phyloP scores from a whole-genome alignment of 2,329 filamentous ascomycete species.

The Sarocladium oryzae region DNA sequence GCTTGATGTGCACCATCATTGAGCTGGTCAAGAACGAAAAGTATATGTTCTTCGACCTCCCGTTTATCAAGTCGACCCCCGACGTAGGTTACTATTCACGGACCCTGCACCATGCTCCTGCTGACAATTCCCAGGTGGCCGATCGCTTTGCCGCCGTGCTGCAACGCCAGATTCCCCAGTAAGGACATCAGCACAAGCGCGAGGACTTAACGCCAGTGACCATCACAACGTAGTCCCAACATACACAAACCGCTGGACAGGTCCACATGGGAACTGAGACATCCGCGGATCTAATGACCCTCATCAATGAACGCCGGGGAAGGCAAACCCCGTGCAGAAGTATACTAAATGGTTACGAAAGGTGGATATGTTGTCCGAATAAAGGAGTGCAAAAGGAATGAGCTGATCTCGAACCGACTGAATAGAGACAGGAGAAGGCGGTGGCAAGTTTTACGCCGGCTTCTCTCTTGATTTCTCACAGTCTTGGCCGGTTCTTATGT shows the following conservation, averaged over 20 bases:
- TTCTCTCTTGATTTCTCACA: neutral
- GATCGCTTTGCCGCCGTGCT: slow-evolving; percentile 26
- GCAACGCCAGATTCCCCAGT: slow-evolving; percentile 11
- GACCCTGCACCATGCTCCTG: neutral
- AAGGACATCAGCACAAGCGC: neutral
- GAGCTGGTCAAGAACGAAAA: slow-evolving; percentile 89
- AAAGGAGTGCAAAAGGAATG: neutral
- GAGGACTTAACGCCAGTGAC: neutral
- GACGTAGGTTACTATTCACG: slow-evolving; percentile 55
- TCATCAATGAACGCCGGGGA: neutral
- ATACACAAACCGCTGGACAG: neutral
- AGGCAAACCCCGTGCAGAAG: neutral
- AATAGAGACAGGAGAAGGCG: neutral
- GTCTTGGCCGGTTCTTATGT: too few relatives aligned
- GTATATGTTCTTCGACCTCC: slow-evolving; percentile 87
- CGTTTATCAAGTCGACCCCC: slow-evolving; percentile 83
- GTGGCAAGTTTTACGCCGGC: neutral
- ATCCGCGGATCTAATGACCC: neutral
- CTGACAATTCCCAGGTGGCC: slow-evolving; percentile 18
- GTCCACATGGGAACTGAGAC: neutral
- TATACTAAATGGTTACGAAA: neutral
- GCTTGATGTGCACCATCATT: slow-evolving; percentile 77
- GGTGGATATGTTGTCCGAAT: slow-evolving; percentile 4
- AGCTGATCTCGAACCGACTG: neutral
- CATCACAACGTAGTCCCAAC: neutral